Percentiles rank a stretch among this genome's conserved stretches.
Evolutionary conservation across 352 stramenopile genomes (phyloP).

Genomic region (Globisporangium paddicum): DNA sequence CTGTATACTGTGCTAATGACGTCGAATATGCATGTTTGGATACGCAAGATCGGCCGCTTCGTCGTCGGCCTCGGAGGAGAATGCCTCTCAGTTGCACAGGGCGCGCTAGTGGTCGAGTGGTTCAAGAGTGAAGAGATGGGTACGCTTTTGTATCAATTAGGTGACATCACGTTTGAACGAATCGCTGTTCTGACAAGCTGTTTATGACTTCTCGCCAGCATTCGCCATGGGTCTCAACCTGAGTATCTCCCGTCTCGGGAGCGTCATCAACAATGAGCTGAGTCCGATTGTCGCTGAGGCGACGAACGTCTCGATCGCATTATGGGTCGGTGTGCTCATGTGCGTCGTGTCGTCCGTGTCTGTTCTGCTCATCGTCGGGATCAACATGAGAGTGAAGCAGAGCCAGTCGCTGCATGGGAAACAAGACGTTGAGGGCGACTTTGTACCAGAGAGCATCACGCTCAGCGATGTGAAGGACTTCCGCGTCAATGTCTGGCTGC

Average conservation of each 20-base stretch:
- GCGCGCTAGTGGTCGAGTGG: conserved; percentile 88
- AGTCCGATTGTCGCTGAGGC: conserved; percentile 74
- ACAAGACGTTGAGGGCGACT: conserved; percentile 7
- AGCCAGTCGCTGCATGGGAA: conserved; percentile 1
- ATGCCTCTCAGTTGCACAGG: conserved; percentile 87
- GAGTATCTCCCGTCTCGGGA: conserved; percentile 85
- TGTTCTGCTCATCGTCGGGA: conserved; percentile 69
- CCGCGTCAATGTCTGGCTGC: conserved; percentile 82
- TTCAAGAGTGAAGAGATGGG: conserved; percentile 91
- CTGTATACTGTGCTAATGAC: background rate
- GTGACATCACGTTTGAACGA: background rate
- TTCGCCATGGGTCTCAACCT: conserved; percentile 91
- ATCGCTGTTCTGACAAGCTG: background rate
- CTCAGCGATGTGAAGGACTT: conserved; percentile 79
- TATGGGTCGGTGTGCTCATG: conserved; percentile 87
- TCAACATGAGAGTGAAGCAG: conserved; percentile 56
- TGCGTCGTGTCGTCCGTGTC: conserved; percentile 62
- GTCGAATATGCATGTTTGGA: background rate
- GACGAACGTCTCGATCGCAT: conserved; percentile 55
- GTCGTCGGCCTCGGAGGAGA: conserved; percentile 92
- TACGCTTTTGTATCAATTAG: conserved; percentile 7
- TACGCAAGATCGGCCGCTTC: conserved; percentile 51
- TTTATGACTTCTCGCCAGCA: conserved; percentile 25
- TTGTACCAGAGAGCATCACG: conserved; percentile 36
- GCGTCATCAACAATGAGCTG: conserved; percentile 91